phyloP scores from a whole-genome alignment of 225 moss, liverwort and hornwort genomes.

The Takakia lepidozioides region DNA sequence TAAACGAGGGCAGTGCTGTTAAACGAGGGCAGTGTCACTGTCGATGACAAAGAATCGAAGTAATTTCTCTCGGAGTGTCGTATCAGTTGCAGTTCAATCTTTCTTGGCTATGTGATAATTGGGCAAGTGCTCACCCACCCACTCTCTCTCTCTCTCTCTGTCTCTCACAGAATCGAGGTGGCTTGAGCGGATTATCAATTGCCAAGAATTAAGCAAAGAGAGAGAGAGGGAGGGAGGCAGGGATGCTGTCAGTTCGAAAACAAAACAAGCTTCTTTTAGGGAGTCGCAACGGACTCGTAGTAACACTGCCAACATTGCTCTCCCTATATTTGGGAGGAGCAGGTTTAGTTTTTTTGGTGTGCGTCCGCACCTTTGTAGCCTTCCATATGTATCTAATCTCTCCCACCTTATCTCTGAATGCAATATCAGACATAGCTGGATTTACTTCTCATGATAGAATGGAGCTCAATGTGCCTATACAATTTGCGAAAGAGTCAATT shows the following conservation, averaged over 20 bases:
- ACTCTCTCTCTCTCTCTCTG: background rate
- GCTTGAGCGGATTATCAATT: background rate
- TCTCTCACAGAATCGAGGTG: background rate
- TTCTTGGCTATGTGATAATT: background rate
- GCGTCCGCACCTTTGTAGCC: slow-evolving; percentile 18
- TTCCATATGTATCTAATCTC: slow-evolving; percentile 9
- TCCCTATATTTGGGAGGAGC: slow-evolving; percentile 18
- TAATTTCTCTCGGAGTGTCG: too few species aligned
- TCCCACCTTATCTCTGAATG: slow-evolving; percentile 6
- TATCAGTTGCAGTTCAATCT: background rate
- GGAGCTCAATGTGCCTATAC: background rate
- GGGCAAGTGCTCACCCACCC: background rate
- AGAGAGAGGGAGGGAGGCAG: background rate
- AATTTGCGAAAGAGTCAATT: slow-evolving; percentile 1
- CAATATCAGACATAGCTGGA: background rate
- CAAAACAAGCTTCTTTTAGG: background rate
- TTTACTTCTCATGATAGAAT: background rate
- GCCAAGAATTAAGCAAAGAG: background rate
- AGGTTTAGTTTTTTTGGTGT: slow-evolving; percentile 11
- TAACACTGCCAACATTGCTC: slow-evolving; percentile 13
- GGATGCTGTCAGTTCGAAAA: background rate
- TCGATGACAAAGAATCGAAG: background rate
- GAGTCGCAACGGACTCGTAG: slow-evolving; percentile 2
- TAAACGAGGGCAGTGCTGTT: background rate
- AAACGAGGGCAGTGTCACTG: background rate